These are phyloP conservation scores for Telfairia occidentalis DNA, from an alignment of 331 rosid species.

Conservation along the genomic window DNA sequence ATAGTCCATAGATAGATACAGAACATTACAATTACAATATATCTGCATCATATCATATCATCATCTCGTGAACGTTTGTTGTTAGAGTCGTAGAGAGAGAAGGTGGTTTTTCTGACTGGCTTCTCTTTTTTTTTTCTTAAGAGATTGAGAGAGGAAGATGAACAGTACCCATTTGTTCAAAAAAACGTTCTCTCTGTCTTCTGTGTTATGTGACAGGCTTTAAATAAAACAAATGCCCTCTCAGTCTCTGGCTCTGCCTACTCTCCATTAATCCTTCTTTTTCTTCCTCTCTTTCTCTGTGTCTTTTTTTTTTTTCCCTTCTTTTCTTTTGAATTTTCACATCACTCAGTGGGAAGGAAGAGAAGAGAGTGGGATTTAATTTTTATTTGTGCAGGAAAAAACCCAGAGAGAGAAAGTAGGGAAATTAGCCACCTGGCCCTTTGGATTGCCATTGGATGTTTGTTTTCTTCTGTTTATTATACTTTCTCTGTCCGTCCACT, in stretches of 20 bases:
- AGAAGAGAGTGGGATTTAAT: constrained; percentile 13
- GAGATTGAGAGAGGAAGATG: constrained; percentile 6
- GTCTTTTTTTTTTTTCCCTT: not conserved
- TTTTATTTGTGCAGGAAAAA: constrained; percentile 13
- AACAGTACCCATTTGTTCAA: not conserved
- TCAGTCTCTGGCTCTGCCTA: constrained; percentile 12
- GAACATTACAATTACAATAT: too few relatives aligned
- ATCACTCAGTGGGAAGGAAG: constrained; percentile 18
- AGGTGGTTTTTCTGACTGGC: not conserved
- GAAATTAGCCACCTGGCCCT: constrained; percentile 20
- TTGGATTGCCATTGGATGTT: constrained; percentile 16
- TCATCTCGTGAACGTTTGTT: not conserved
- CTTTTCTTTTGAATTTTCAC: constrained; percentile 22
- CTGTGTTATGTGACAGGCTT: constrained; percentile 11
- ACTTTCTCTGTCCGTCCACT: constrained; percentile 18
- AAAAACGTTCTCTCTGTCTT: constrained; percentile 6
- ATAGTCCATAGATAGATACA: not conserved
- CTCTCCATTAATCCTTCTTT: constrained; percentile 17
- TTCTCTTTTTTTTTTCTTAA: not conserved
- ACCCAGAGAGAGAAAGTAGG: constrained; percentile 2
- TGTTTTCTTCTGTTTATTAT: constrained; percentile 27
- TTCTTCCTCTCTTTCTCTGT: not conserved
- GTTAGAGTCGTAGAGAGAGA: not conserved
- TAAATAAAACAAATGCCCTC: constrained; percentile 7
- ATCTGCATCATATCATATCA: not conserved